Base-by-base conservation (phyloP, 306 rosid species). In the Lagenaria siceraria region DNA sequence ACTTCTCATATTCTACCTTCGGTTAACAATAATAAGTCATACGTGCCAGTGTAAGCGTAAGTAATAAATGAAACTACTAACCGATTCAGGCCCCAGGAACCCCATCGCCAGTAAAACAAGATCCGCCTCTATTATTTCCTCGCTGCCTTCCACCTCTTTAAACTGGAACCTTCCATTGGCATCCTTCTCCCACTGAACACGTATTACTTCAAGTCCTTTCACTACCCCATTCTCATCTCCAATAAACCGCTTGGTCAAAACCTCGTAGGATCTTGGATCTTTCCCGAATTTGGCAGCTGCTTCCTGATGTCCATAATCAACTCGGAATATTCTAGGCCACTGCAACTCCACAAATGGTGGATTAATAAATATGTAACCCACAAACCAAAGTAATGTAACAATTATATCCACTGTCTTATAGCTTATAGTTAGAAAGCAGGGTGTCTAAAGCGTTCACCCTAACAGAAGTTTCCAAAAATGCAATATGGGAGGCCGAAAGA, bases 251-350 rank as follows among this genome's bases (percentile, higher is more conserved):
- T 96, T 96, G 1, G 99, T 96, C 80, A 92, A 83, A 55, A 96
- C 98, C 85, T 96, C 97, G 8, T 89, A 96, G 1, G 97, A 78
- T 78, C 99, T 92, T 75, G 99, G 99, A 80, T 92, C 99, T 77
- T 90, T 87, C 33, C 99, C 99, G 75, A 96, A 96, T 81, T 92
- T 96, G 31, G 92, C 58, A 11, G 91, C 88, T 72, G 95, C 99
- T 87, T 96, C 99, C 82, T 92, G 96, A 83, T 96, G 99, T 70
- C 99, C 99, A 31, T 96, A 96, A 81, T 96, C 99, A 27, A 96
- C 86, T 6, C 99, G 97, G 90, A 92, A 96, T 58, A 92, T 42
- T 19, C 92, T 92, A 63, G 99, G 99, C 99, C 99, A 96, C 99
- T 96, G 92, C 81, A 87, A 77, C 73, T 69, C 69, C 78, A 64